Base-by-base conservation (phyloP, 1,284 basidiomycete species). In the Porodaedalea pini region DNA sequence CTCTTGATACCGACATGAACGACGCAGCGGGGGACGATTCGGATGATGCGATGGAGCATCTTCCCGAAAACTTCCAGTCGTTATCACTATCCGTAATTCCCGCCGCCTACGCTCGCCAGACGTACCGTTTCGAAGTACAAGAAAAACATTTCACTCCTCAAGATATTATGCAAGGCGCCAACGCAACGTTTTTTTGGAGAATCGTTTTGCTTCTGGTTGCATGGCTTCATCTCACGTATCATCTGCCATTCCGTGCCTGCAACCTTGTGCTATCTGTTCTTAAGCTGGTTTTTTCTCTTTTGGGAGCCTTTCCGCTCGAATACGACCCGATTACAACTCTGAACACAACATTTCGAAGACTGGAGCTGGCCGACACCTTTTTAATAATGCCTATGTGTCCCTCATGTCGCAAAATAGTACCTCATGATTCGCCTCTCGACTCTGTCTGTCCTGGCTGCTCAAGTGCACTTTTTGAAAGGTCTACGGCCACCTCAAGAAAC, bases 201-300 rank as follows among this genome's bases (percentile, higher is more conserved):
- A 17, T 40, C 41, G 27, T 57, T 10, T 27, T 41, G 4, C 15
- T 27, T 29, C 48, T 57, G 3, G 49, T 41, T 4, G 19, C 27
- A 4, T 51, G 34, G n/a, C 37, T 57, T 3, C 19, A 57, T 39
- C 29, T 43, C 6, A 4, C 15, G 11, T 52, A 31, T 36, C 56
- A 57, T 50, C 49, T 57, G 8, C 39, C 49, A 11, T 27, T 41
- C 19, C 31, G 37, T n/a, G 56, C 34, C 23, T 31, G 41, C 56
- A 43, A 31, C 36, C 56, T 57, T 17, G 15, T 57, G 32, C 48
- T 57, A 17, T 13, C n/a, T 11, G 37, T 51, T 40, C 39, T 57
- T 27, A 10, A 27, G 4, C 13, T 51, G 3, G 43, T 57, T n/a
- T 57, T 52, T 23, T 36, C 32, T 37, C 34, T 23, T 2, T 23